Percentiles rank a stretch among this genome's conserved stretches.
phyloP scores from a whole-genome alignment of 1,139 yeast species.

The Maudiozyma humilis region DNA sequence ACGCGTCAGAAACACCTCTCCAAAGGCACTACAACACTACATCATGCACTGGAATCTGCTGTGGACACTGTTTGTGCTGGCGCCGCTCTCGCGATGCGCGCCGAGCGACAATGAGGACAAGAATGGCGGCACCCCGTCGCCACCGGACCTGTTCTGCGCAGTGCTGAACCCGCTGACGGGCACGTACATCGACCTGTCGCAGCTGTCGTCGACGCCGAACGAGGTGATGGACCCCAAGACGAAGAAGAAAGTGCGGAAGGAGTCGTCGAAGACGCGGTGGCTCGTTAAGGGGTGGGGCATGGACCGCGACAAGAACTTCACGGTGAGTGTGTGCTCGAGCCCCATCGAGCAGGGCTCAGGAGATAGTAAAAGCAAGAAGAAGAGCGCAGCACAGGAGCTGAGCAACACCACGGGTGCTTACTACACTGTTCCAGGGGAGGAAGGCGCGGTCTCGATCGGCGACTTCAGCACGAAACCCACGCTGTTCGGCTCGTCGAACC shows the following conservation, averaged over 20 bases:
- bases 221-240: conserved; percentile 4
- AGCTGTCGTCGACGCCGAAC: conserved; percentile 26
- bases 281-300: conserved; percentile 62
- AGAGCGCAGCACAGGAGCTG: conserved; percentile 13
- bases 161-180: conserved; percentile 29
- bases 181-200: conserved; percentile 29
- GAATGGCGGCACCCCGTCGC: too few relatives aligned
- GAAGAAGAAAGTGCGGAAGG: conserved; percentile 3
- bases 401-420: conserved; percentile 56
- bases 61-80: neutral
- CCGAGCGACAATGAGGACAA: neutral
- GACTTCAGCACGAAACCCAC: conserved; percentile 50
- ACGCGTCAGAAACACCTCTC: too few relatives aligned
- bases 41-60: neutral
- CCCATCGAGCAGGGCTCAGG: conserved; percentile 27
- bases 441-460: conserved; percentile 47
- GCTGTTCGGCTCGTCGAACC: conserved; percentile 36
- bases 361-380: conserved; percentile 21
- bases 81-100: neutral
- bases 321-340: conserved; percentile 70
- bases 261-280: conserved; percentile 37
- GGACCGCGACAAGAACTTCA: conserved; percentile 62
- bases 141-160: conserved; percentile 27
- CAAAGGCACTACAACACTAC: too few relatives aligned
- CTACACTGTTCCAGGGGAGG: conserved; percentile 37